A percentile compares a stretch with the other conserved stretches of the same genome.
Conservation (phyloP, 2,329 filamentous ascomycete genomes). For the Cercospora beticola region DNA sequence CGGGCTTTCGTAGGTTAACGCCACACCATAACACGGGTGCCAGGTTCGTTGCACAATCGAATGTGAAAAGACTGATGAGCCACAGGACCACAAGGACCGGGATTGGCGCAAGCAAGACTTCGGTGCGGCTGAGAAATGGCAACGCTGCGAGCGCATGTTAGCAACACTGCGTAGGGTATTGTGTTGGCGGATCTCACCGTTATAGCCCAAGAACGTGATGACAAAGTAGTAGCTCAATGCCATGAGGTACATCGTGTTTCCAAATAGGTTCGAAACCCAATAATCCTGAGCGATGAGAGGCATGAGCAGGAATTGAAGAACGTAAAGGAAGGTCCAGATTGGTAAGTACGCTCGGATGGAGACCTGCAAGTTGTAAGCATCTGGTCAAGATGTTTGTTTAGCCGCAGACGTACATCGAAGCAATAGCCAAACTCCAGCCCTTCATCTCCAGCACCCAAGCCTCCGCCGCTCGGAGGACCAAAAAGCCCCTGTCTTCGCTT, state of each 20-base stretch:
- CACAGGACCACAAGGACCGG: constrained; percentile 61
- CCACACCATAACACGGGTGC: constrained; percentile 54
- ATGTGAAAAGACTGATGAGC: constrained; percentile 53
- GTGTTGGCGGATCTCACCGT: constrained; percentile 44
- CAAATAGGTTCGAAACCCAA: constrained; percentile 60
- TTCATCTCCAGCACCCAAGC: constrained; percentile 40
- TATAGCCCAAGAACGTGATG: constrained; percentile 68
- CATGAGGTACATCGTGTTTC: constrained; percentile 66
- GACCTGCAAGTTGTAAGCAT: constrained; percentile 37
- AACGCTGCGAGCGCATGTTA: constrained; percentile 47
- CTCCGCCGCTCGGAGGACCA: constrained; percentile 47
- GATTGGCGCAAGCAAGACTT: constrained; percentile 63
- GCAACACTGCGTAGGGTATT: not conserved
- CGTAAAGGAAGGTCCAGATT: constrained; percentile 65
- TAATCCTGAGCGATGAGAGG: constrained; percentile 58
- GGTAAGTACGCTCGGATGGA: constrained; percentile 67
- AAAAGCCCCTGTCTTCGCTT: constrained; percentile 59
- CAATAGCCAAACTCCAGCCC: constrained; percentile 69
- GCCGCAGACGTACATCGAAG: constrained; percentile 58
- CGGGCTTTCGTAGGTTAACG: constrained; percentile 46
- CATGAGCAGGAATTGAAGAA: constrained; percentile 66
- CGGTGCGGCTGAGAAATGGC: constrained; percentile 66
- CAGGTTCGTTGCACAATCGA: constrained; percentile 53
- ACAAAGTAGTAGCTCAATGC: constrained; percentile 66
- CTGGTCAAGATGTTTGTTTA: constrained; percentile 38